Base-by-base conservation (phyloP, 495 filamentous ascomycete species). In the Aspergillus affinis region DNA sequence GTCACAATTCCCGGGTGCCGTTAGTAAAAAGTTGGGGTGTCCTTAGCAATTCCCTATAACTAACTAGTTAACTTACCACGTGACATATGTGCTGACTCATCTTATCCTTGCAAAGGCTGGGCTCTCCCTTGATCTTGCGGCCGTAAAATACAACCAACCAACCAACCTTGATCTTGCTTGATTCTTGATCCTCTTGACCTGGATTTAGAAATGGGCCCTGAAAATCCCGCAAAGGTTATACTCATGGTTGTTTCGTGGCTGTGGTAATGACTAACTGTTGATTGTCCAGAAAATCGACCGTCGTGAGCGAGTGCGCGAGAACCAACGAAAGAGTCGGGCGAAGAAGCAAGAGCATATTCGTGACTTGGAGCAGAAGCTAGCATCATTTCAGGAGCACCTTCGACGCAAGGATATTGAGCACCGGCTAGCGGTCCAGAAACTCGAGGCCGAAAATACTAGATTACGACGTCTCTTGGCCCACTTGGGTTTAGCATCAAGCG, bases 301-400 rank as follows among this genome's bases (percentile, higher is more conserved):
- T 60, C 70, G 75, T 17, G 74, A 75, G 10, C 73, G 77, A n/a
- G 67, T 79, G 50, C 82, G 91, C n/a, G 88, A 93, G 51, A 94
- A 94, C 69, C 91, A 94, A 66, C 84, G 91, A 48, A 88, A 86
- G 44, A 91, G 88, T 50, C 86, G 91, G 23, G 89, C 90, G 13
- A 79, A 87, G 21, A 84, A 84, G 59, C 91, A 90, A 73, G 87
- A 92, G 67, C 90, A 95, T 68, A 71, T 91, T 19, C 75, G 83
- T 36, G 85, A 89, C 21, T 77, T 94, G 29, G 90, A 94, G 67
- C 68, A 80, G 47, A 86, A 83, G 57, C 68, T 90, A 49, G 80
- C 81, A n/a, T 60, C 73, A 8, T 87, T 77, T 62, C 86, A 92
- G 66, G 64, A 73, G 52, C 57, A 74, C 52, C 61, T 65, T 6